Percentiles rank a stretch among this genome's conserved stretches.
phyloP scores from a whole-genome alignment of 2,329 filamentous ascomycete species.

The Orbilia brochopaga region DNA sequence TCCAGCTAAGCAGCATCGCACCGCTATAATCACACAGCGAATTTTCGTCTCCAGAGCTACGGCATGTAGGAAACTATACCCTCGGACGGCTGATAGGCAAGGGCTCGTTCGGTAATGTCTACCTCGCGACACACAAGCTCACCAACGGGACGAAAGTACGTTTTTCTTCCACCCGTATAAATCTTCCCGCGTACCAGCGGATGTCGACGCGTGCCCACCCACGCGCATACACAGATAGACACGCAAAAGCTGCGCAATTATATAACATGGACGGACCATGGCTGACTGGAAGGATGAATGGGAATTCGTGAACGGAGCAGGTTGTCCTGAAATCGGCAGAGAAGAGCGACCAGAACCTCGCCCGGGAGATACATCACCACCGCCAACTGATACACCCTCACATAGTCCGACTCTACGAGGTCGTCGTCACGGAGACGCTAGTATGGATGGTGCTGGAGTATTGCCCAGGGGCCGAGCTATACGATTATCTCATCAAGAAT shows the following conservation, averaged over 20 bases:
- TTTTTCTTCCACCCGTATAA: slow-evolving; percentile 27
- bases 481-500: slow-evolving; percentile 89
- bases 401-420: slow-evolving; percentile 94
- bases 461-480: slow-evolving; percentile 93
- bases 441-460: slow-evolving; percentile 98
- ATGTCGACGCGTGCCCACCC: not conserved
- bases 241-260: no score
- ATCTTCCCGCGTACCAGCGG: slow-evolving; percentile 27
- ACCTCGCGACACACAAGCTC: slow-evolving; percentile 92
- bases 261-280: not conserved
- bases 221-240: not conserved
- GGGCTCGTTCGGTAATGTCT: slow-evolving; percentile 97
- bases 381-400: slow-evolving; percentile 97
- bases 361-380: slow-evolving; percentile 97
- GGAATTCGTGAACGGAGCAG: slow-evolving; percentile 60
- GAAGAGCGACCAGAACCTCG: slow-evolving; percentile 92
- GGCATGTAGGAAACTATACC: slow-evolving; percentile 91
- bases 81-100: slow-evolving; percentile 93
- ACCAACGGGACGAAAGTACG: slow-evolving; percentile 95
- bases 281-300: slow-evolving; percentile 25
- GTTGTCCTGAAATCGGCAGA: slow-evolving; percentile 98
- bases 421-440: slow-evolving; percentile 91
- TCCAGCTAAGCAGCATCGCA: slow-evolving; percentile 12
- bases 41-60: slow-evolving; percentile 88
- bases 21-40: slow-evolving; percentile 66